Evolutionary conservation across 2,329 filamentous ascomycete genomes (phyloP).

Genomic region (Penicillium sp.): DNA sequence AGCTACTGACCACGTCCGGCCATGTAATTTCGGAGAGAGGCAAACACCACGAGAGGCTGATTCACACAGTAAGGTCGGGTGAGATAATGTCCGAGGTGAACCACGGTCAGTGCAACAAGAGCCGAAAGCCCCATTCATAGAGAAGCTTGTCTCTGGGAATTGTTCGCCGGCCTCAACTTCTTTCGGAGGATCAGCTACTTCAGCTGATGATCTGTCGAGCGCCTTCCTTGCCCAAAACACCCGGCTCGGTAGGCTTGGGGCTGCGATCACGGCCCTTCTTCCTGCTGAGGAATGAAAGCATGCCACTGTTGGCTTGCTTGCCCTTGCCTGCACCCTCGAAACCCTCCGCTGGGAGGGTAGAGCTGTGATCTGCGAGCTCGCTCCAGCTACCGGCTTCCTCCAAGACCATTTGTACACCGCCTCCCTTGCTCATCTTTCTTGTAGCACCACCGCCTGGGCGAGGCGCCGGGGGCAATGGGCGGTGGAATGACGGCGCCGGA

Average conservation of each 20-base stretch:
- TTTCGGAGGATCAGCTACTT: conserved; percentile 21
- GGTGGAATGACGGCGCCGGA: conserved; percentile 46
- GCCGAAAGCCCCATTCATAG: neutral
- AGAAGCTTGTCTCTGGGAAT: neutral
- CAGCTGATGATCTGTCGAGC: conserved; percentile 80
- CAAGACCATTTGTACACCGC: conserved; percentile 88
- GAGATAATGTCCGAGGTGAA: neutral
- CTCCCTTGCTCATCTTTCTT: conserved; percentile 76
- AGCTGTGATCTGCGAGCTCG: conserved; percentile 83
- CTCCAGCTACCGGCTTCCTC: conserved; percentile 91
- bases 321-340: conserved; percentile 49
- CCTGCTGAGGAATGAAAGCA: conserved; percentile 86
- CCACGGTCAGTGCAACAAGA: neutral
- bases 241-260: conserved; percentile 91
- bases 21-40: neutral
- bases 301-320: conserved; percentile 68
- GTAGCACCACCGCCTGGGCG: conserved; percentile 66
- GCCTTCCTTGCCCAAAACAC: conserved; percentile 93
- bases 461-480: conserved; percentile 45
- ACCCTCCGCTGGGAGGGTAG: conserved; percentile 73
- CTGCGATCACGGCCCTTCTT: conserved; percentile 91
- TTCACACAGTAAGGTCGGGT: neutral
- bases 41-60: neutral
- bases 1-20: neutral
- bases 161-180: neutral